Evolutionary conservation across 176 grass and related monocot species (phyloP).

Genomic region (Oryza nivara): DNA sequence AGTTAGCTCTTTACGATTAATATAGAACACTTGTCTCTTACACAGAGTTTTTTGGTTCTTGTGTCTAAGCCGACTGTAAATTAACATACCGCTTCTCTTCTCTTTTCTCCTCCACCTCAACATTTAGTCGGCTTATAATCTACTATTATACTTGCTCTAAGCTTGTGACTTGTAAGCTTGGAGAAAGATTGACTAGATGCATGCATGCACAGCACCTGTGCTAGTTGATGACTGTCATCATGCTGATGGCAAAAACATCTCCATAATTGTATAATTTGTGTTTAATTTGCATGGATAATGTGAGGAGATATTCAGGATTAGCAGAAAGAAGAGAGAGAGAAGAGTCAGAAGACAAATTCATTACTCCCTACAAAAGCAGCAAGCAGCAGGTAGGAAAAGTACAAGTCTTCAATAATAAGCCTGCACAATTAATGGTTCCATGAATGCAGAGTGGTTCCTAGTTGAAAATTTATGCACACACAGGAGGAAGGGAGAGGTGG

Average conservation of each 20-base stretch:
- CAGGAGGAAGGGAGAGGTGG: not conserved
- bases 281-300: not conserved
- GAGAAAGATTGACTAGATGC: too few relatives aligned
- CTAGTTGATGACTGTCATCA: not conserved
- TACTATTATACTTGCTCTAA: too few relatives aligned
- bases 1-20: too few relatives aligned
- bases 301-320: not conserved
- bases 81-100: too few relatives aligned
- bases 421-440: slow-evolving; percentile 53
- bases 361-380: not conserved
- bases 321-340: not conserved
- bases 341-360: slow-evolving; percentile 6
- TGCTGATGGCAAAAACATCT: not conserved
- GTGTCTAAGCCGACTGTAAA: too few relatives aligned
- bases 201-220: slow-evolving; percentile 7
- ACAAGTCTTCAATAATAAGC: slow-evolving; percentile 42
- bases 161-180: slow-evolving; percentile 18
- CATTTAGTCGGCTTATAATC: too few relatives aligned
- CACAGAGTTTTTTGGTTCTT: too few relatives aligned
- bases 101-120: too few relatives aligned
- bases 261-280: not conserved
- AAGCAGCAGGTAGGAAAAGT: slow-evolving; percentile 30
- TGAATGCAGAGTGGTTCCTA: slow-evolving; percentile 43
- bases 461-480: slow-evolving; percentile 34
- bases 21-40: too few relatives aligned